These are phyloP conservation scores for Coprinellus aureogranulatus DNA, from an alignment of 768 basidiomycete species.

Conservation along the genomic window DNA sequence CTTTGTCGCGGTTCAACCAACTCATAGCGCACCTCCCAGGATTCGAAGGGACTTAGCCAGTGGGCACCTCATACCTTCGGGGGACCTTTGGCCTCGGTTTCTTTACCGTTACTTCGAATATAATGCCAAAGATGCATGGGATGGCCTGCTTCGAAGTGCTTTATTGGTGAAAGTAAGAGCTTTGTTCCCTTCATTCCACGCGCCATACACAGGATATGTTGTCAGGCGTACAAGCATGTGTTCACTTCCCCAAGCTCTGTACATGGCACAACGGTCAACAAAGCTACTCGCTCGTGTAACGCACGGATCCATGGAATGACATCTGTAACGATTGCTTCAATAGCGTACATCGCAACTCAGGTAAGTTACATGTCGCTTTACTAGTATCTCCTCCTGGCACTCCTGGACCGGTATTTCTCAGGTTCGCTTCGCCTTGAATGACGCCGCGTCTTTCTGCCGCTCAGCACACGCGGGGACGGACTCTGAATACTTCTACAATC, in stretches of 20 bases:
- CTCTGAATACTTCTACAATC: slow-evolving; percentile 22
- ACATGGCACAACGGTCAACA: slow-evolving; percentile 16
- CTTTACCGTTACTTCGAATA: slow-evolving; percentile 19
- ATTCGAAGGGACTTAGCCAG: slow-evolving; percentile 7
- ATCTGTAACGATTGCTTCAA: slow-evolving; percentile 8
- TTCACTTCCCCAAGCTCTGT: slow-evolving; percentile 30
- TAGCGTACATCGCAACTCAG: slow-evolving; percentile 18
- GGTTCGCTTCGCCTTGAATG: slow-evolving; percentile 15
- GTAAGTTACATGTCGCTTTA: no score
- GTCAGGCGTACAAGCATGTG: slow-evolving; percentile 26
- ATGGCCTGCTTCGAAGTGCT: slow-evolving; percentile 19
- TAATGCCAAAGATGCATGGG: slow-evolving; percentile 24
- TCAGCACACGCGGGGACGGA: slow-evolving; percentile 19
- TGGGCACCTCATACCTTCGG: slow-evolving; percentile 13
- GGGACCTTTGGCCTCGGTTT: slow-evolving; percentile 24
- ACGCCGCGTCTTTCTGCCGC: slow-evolving; percentile 15
- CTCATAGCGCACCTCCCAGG: no score
- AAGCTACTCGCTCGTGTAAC: no score
- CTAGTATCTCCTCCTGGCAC: no score
- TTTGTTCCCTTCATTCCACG: not conserved
- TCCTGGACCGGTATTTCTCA: no score
- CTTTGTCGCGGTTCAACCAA: not conserved
- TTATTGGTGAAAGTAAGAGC: slow-evolving; percentile 17
- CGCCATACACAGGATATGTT: not conserved
- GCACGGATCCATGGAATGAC: slow-evolving; percentile 10